These are phyloP conservation scores for Suillus brevipes DNA, from an alignment of 768 basidiomycete species.

Conservation along the genomic window DNA sequence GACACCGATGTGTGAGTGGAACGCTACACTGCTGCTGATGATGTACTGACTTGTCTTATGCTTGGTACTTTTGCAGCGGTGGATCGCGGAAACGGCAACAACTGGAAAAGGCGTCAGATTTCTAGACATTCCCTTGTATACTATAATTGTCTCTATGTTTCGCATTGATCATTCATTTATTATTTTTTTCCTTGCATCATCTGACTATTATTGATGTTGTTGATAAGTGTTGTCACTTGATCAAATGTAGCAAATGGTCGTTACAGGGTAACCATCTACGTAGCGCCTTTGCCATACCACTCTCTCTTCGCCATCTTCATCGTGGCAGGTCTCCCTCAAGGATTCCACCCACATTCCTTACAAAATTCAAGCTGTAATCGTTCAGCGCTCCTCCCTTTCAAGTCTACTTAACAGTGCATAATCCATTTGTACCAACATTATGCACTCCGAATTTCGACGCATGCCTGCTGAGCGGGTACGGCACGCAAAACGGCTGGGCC, in stretches of 20 bases:
- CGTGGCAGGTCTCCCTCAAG: slow-evolving; percentile 5
- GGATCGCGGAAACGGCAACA: slow-evolving; percentile 70
- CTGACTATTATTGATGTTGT: neutral
- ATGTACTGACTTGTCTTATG: slow-evolving; percentile 7
- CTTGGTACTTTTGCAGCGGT: slow-evolving; percentile 36
- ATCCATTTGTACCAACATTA: slow-evolving; percentile 11
- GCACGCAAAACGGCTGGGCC: slow-evolving; percentile 33
- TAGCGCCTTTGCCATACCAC: neutral
- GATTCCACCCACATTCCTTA: slow-evolving; percentile 6
- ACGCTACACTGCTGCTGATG: neutral
- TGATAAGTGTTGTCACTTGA: neutral
- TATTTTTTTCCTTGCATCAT: neutral
- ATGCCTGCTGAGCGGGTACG: slow-evolving; percentile 31
- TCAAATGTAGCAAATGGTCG: neutral
- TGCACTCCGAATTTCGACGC: slow-evolving; percentile 30
- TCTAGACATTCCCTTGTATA: slow-evolving; percentile 27
- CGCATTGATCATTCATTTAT: neutral
- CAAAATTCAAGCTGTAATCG: slow-evolving; percentile 2
- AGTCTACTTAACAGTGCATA: neutral
- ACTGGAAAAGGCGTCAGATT: slow-evolving; percentile 58
- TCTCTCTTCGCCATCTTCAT: neutral
- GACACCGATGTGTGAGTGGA: slow-evolving; percentile 69
- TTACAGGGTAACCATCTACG: neutral
- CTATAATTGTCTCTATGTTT: slow-evolving; percentile 3
- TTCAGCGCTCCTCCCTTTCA: neutral